Percentiles rank a stretch among this genome's conserved stretches.
Evolutionary conservation across 2,329 filamentous ascomycete genomes (phyloP).

Genomic region (Xylariaceae sp.): DNA sequence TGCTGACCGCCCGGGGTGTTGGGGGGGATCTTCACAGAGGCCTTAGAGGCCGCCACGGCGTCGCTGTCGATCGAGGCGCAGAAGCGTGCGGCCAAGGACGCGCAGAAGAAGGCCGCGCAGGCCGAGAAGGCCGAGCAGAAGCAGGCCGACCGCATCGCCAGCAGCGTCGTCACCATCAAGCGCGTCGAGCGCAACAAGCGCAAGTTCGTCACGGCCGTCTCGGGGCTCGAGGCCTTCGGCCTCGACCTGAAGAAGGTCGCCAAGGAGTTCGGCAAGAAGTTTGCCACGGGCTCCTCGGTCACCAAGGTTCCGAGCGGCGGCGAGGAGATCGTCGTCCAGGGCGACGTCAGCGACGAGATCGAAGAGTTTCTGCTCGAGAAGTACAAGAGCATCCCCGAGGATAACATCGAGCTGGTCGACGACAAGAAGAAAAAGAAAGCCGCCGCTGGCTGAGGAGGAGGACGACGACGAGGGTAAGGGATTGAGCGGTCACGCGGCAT

Average conservation of each 20-base stretch:
- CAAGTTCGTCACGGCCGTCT: slow-evolving; percentile 92
- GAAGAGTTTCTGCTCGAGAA: slow-evolving; percentile 84
- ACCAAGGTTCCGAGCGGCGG: slow-evolving; percentile 80
- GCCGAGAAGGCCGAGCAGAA: slow-evolving; percentile 81
- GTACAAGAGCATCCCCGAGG: slow-evolving; percentile 84
- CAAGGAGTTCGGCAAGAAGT: slow-evolving; percentile 98
- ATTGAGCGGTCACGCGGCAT: too few relatives aligned
- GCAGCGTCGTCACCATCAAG: slow-evolving; percentile 83
- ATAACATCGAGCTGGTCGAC: slow-evolving; percentile 90
- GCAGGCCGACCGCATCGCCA: slow-evolving; percentile 73
- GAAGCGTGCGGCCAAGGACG: slow-evolving; percentile 92
- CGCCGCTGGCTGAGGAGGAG: slow-evolving; percentile 8
- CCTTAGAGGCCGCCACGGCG: slow-evolving; percentile 74
- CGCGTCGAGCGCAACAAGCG: slow-evolving; percentile 97
- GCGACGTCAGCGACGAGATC: slow-evolving; percentile 91
- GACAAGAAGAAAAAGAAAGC: slow-evolving; percentile 85
- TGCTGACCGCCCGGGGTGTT: too few relatives aligned
- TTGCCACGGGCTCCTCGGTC: slow-evolving; percentile 87
- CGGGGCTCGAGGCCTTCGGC: slow-evolving; percentile 82
- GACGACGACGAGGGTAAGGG: too few relatives aligned
- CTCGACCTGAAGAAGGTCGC: slow-evolving; percentile 91
- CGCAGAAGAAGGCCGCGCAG: slow-evolving; percentile 93
- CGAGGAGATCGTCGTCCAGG: slow-evolving; percentile 97
- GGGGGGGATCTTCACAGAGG: slow-evolving; percentile 55
- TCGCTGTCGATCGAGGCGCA: slow-evolving; percentile 84